Evolutionary conservation across 345 rosid genomes (phyloP), one percentile per base, ranked within the genome.

Genomic region (Corchorus olitorius): DNA sequence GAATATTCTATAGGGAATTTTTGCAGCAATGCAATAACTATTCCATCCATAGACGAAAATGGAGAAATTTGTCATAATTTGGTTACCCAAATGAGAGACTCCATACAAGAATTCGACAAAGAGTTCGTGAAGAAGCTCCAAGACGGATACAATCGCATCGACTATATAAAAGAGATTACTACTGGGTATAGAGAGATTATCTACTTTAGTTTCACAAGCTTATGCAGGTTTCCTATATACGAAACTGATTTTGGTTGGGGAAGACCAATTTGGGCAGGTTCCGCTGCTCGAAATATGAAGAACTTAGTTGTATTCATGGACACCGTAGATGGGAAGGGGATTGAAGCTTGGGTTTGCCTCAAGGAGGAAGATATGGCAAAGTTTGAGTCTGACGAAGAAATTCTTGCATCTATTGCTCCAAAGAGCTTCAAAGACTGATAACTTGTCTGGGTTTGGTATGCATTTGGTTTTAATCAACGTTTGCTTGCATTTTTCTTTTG

Each of bases 171-270:
- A 8, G 67, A 67, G 35, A 20, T 8, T 9, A 2, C 39, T 45
- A 9, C 3, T 4, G 20, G 27, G 14, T 8, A 7, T 12, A 4
- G 14, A 19, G 14, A 56, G 34, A 56, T 8, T 22, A 1, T 9
- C 2, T 1, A 11, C 33, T 20, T 56, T 8, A 2, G 0, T 20
- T 56, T 56, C 61, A 61, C 43, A 1, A 61, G 65, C 4, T 61
- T 61, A 35, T 61, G 65, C 65, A 61, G 75, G 52, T 39, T 71
- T 20, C 75, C 64, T 37, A 2, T 71, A 11, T 71, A 71, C 2
- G 75, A 71, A 55, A n/a, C 75, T 35, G 75, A 54, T 71, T 71
- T 71, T 55, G 50, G 75, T 9, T 70, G 74, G 74, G 60, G 61
- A 5, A 70, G 35, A 35, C 74, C 74, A 0, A 11, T 50, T 4